phyloP scores from a whole-genome alignment of 495 filamentous ascomycete species.

The Penicillium roqueforti region DNA sequence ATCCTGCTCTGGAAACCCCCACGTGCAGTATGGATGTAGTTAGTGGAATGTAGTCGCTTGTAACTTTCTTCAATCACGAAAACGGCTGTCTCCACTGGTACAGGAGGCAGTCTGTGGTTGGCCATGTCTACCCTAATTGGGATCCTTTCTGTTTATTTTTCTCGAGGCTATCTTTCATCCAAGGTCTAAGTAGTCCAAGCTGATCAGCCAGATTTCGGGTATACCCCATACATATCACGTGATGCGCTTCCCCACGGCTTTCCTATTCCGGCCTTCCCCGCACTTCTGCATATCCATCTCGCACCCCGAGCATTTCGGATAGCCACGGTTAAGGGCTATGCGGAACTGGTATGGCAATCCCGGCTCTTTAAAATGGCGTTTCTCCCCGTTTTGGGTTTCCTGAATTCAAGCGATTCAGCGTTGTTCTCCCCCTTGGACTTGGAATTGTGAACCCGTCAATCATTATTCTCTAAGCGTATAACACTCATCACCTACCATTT shows the following conservation, averaged over 20 bases:
- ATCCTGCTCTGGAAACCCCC: no score
- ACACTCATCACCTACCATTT: not conserved
- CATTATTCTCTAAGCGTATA: not conserved
- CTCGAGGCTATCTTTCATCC: no score
- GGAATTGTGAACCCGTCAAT: not conserved
- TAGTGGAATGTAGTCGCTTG: no score
- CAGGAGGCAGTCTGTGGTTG: no score
- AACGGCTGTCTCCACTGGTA: no score
- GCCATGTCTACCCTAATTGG: not conserved
- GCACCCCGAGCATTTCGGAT: constrained; percentile 11
- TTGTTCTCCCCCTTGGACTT: not conserved
- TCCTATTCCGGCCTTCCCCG: constrained; percentile 10
- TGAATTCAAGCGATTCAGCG: not conserved
- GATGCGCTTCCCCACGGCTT: constrained; percentile 9
- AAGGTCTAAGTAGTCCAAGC: no score
- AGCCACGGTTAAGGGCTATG: constrained; percentile 20
- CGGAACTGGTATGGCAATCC: constrained; percentile 2
- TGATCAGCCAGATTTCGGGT: not conserved
- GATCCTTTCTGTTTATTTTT: not conserved
- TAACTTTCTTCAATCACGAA: no score
- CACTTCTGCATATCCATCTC: not conserved
- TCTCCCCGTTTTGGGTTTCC: not conserved
- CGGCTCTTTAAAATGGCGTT: constrained; percentile 1
- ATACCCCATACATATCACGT: constrained; percentile 9
- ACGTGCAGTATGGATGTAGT: no score